Base-by-base conservation (phyloP, 1,284 basidiomycete genomes). In the Pseudozyma pruni region DNA sequence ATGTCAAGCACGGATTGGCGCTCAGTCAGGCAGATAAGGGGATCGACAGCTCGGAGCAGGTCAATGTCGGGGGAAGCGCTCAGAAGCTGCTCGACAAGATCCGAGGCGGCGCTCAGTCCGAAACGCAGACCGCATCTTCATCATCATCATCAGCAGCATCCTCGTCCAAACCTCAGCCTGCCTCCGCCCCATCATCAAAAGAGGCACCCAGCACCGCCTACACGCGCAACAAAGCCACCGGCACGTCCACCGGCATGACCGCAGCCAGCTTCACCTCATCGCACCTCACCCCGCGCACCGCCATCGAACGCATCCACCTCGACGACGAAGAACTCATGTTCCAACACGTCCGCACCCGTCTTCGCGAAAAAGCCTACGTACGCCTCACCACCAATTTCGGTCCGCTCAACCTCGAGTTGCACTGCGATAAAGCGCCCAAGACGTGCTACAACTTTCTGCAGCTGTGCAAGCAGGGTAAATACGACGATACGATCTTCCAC, bases 361-460 rank as follows among this genome's bases (percentile, higher is more conserved):
- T 20, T 11, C 20, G 19, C 11, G 41, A 49, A 7, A 76, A 74
- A 44, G 80, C 43, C 58, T 83, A 72, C 49, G 78, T 72, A 32
- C 91, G 92, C 7, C 90, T 98, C 41, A 88, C 92, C 45, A 97
- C 95, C 9, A 94, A 90, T 76, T 87, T 93, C 17, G 95, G 94
- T 14, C 89, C 90, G 51, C 85, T 98, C 54, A 97, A 98, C 76
- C 76, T 97, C 20, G 95, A 98, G 83, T 85, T 98, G 14, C 94
- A 90, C 79, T 94, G 91, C 79, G 91, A 94, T 83, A 91, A 58
- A 35, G 95, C 94, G 7, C 95, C 95, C 0, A 94, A 95, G 84
- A 97, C 95, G 38, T 79, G 94, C 78, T 98, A 97, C 83, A 98
- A 98, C 83, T 98, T 98, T 83, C 84, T 98, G 17, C 91, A 91